These are phyloP conservation scores for Russula brevipes DNA, from an alignment of 768 basidiomycete genomes.

Conservation along the genomic window DNA sequence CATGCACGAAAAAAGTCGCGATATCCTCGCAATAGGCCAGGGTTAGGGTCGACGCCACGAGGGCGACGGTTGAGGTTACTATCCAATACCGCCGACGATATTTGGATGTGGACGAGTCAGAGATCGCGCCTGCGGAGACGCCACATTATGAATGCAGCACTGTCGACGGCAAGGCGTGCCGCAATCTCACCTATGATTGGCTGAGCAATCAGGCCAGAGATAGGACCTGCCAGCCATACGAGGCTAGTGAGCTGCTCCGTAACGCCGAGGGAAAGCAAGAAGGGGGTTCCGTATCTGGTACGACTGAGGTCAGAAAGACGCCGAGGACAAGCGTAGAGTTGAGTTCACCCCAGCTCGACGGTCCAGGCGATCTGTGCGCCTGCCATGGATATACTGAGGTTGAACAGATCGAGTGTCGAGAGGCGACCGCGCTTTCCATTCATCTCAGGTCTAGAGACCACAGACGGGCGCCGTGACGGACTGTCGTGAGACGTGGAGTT, in stretches of 20 bases:
- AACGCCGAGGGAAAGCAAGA: conserved; percentile 72
- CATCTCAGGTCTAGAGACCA: conserved; percentile 27
- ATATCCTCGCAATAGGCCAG: conserved; percentile 79
- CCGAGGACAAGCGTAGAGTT: not conserved
- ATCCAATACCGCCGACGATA: conserved; percentile 94
- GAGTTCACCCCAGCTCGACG: conserved; percentile 80
- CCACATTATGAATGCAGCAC: not conserved
- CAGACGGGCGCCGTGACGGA: conserved; percentile 3
- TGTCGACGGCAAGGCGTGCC: not conserved
- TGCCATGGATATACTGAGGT: conserved; percentile 86
- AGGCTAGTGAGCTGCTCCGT: conserved; percentile 88
- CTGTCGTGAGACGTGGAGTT: not conserved
- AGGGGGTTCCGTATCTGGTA: conserved; percentile 89
- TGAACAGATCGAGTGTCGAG: conserved; percentile 50
- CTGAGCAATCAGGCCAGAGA: conserved; percentile 91
- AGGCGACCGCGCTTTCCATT: conserved; percentile 36
- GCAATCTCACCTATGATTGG: conserved; percentile 83
- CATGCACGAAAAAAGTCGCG: conserved; percentile 69
- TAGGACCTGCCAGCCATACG: conserved; percentile 94
- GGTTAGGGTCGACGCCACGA: conserved; percentile 69
- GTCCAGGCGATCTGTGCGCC: conserved; percentile 96
- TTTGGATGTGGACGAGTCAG: conserved; percentile 86
- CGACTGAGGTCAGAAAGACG: conserved; percentile 11
- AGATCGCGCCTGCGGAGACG: conserved; percentile 69
- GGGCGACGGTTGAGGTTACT: conserved; percentile 74